Evolutionary conservation across 257 asterid genomes (phyloP).

Genomic region (Lithospermum erythrorhizon): DNA sequence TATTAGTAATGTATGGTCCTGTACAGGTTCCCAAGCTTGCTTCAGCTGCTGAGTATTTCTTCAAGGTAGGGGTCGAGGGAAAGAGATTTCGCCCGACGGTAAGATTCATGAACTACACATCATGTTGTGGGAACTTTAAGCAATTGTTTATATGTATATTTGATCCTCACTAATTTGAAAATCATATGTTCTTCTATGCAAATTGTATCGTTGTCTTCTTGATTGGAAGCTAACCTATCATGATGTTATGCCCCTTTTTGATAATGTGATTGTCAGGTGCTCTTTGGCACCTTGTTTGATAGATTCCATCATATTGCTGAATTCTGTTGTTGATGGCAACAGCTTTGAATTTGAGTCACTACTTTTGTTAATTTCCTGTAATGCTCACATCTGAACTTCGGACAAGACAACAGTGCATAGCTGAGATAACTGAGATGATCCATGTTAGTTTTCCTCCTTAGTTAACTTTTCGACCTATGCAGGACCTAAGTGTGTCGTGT

Average conservation of each 20-base stretch:
- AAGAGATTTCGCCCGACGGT: slow-evolving; percentile 98
- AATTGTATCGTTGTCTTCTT: background rate
- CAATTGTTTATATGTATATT: too few relatives aligned
- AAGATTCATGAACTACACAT: slow-evolving; percentile 16
- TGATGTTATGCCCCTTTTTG: background rate
- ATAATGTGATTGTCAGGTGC: background rate
- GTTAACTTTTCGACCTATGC: background rate
- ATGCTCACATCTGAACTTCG: slow-evolving; percentile 78
- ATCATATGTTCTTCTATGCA: too few relatives aligned
- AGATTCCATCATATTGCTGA: slow-evolving; percentile 23
- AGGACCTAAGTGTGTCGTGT: background rate
- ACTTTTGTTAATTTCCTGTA: too few relatives aligned
- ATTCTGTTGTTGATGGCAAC: slow-evolving; percentile 96
- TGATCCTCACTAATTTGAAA: background rate
- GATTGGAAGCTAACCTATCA: background rate
- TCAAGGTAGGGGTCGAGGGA: slow-evolving; percentile 89
- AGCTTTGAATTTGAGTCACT: slow-evolving; percentile 49
- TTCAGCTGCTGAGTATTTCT: slow-evolving; percentile 93
- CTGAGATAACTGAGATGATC: slow-evolving; percentile 98
- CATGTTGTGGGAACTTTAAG: too few relatives aligned
- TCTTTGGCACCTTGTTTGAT: slow-evolving; percentile 1
- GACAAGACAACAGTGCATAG: slow-evolving; percentile 72
- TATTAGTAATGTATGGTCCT: slow-evolving; percentile 9
- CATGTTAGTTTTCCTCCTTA: slow-evolving; percentile 46
- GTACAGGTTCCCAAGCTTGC: slow-evolving; percentile 92